Evolutionary conservation across 1,139 yeast species (phyloP), one percentile per base, ranked within the genome.

Genomic region (Sugiyamaella japonica): DNA sequence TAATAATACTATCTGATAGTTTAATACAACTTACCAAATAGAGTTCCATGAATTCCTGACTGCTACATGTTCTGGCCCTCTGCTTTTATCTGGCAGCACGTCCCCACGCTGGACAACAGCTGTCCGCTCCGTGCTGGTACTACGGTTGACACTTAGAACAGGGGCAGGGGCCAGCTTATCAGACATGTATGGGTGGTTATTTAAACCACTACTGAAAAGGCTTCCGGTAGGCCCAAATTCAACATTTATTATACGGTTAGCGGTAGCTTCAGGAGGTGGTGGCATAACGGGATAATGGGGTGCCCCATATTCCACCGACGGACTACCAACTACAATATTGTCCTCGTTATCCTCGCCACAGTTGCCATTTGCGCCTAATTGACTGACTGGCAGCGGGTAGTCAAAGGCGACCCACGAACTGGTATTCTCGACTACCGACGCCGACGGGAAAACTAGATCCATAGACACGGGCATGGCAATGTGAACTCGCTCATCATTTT

Each of bases 271-370:
- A 39, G 41, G 31, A 7, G 56, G 52, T 20, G 54, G 50, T 17
- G 51, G 40, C n/a, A 48, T 56, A 7, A 51, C 56, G 3, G 64
- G 60, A 15, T 20, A 45, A 13, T 54, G 54, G 12, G 64, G 64
- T 1, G 15, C 56, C 3, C 58, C 40, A 38, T 54, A 61, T 31
- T 60, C 64, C 12, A 59, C 38, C 16, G 38, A n/a, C 12, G 55
- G 57, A 37, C 53, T 50, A 3, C 53, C 56, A 28, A 52, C 16
- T 3, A 47, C 38, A 3, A 48, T 41, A 37, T 45, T 53, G 39
- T 48, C 42, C 25, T 56, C 52, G 16, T 40, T 49, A 7, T 45
- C 47, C 8, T 52, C 54, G 1, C 32, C 45, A 15, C 41, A 10
- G 15, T 12, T 23, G 7, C 25, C 29, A 15, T 34, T 32, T 20